Base-by-base conservation (phyloP, 1,139 yeast genomes). In the Suhomyces terraborum region DNA sequence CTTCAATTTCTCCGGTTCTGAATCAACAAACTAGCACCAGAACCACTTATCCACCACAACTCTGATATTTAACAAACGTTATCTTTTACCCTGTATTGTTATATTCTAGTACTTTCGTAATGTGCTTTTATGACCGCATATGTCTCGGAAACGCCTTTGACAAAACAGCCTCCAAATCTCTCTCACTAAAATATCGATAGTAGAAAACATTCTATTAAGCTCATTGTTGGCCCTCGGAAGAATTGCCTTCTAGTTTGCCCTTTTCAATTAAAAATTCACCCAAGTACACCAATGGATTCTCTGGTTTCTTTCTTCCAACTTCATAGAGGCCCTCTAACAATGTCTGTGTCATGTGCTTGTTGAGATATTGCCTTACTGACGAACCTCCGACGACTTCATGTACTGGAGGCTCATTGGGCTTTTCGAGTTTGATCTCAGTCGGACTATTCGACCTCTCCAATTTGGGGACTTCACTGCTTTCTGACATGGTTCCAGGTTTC, bases 331-430 rank as follows among this genome's bases (percentile, higher is more conserved):
- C 96, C 25, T 77, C 80, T 18, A 88, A 64, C 29, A 91, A 61
- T 19, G 78, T 77, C 14, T 77, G 78, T 0, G 96, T 85, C 30
- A 91, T 74, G 43, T 84, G 73, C 48, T 79, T 70, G 57, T 89
- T 88, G 46, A 91, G 69, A 73, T 89, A 91, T 52, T 75, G 79
- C 50, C 98, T 76, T 3, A 88, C 73, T 1, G 88, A 81, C 0
- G 95, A 86, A 0, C 96, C 97, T 12, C 93, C 94, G 8, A 84
- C 82, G 13, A 82, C 72, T 49, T 81, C 84, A 29, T 75, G 71
- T 13, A 68, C 59, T 2, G 73, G 75, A 3, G 48, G 49, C 26
- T 36, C 48, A 4, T 20, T 31, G 17, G 37, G 20, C 32, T 34
- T 38, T 25, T 35, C 42, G 5, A 20, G 14, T 31, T 32, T 35